Evolutionary conservation across 345 rosid genomes (phyloP).

Genomic region (Eucalyptus pauciflora): DNA sequence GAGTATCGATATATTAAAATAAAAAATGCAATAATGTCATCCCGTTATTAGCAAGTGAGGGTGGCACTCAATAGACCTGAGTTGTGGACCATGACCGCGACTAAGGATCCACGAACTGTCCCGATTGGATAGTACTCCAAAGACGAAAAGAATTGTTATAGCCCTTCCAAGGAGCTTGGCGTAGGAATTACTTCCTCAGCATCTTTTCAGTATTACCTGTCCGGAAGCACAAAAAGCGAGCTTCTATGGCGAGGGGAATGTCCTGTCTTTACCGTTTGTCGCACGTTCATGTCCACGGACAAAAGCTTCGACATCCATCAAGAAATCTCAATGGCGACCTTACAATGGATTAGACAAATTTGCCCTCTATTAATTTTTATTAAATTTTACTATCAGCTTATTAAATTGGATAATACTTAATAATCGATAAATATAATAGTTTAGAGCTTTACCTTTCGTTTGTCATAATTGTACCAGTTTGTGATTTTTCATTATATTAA

Average conservation of each 20-base stretch:
- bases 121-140: no score
- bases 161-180: not conserved
- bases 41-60: rapidly evolving
- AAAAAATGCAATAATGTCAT: rapidly evolving
- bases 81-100: no score
- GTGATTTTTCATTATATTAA: no score
- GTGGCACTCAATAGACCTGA: no score
- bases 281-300: not conserved
- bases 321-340: not conserved
- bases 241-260: not conserved
- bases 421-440: no score
- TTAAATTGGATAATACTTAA: no score
- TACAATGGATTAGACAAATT: no score
- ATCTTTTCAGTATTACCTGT: not conserved
- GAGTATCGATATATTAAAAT: rapidly evolving
- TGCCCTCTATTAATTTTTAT: no score
- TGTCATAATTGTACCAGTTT: no score
- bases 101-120: no score
- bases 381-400: no score
- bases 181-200: not conserved
- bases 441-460: no score
- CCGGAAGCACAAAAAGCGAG: not conserved
- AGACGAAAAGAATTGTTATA: not conserved
- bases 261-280: not conserved
- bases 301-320: not conserved